Base-by-base conservation (phyloP, 768 basidiomycete genomes). In the Pholiota microspora region DNA sequence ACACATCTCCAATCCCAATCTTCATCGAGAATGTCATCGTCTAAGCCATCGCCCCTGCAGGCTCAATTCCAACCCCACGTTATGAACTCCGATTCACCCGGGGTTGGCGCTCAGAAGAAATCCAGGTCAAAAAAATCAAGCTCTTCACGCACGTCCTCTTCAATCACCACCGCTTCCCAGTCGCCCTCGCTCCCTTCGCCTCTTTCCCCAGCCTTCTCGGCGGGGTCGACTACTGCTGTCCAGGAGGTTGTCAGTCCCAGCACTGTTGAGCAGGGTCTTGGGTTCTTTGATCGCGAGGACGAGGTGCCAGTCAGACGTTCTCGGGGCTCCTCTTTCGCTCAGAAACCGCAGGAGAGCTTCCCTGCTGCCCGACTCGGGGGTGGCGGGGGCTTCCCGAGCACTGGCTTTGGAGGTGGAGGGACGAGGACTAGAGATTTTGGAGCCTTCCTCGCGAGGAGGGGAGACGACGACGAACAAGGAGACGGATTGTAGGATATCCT, bases 171-270 rank as follows among this genome's bases (percentile, higher is more conserved):
- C 5, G 72, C 74, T 2, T 78, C 80, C 0, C 76, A 80, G 50
- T 77, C 82, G 0, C 70, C 73, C 5, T 74, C 76, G 2, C 67
- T 77, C 2, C 69, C 77, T 0, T 76, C 79, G 4, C 77, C 78
- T 0, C 59, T 64, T 6, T 73, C 73, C 25, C 66, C 75, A 7
- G 56, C 69, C 13, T 73, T 71, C 63, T 59, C 61, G 27, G 57
- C 24, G 48, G 60, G 40, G 55, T 59, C 31, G 1, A 28, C 31
- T 2, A 44, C 34, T 6, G 24, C 35, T 55, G 36, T 31, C 4
- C 60, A 47, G 32, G 58, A 54, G 57, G 57, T 66, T 59, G 65
- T 58, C 31, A 69, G 58, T 55, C 71, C 46, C 34, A 69, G 57
- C 63, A 73, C 68, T 31, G 59, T 66, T 53, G 65, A 67, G 47